Evolutionary conservation across 164 flowering plant species (phyloP).

Genomic region (Nymphaea colorata): DNA sequence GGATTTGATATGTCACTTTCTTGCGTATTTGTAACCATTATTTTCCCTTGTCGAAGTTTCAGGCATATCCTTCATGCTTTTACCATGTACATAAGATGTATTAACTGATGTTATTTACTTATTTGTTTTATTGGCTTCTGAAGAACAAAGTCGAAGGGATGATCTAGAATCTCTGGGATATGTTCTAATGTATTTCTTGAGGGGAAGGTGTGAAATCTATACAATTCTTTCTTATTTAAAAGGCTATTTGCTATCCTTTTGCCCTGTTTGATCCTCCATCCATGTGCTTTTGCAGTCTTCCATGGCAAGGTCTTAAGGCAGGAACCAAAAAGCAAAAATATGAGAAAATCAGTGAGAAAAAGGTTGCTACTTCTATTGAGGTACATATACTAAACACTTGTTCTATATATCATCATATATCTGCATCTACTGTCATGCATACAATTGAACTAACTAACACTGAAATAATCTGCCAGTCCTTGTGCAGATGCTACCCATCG

Average conservation of each 20-base stretch:
- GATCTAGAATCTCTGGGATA: conserved; percentile 94
- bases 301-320: conserved; percentile 96
- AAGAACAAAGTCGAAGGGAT: conserved; percentile 94
- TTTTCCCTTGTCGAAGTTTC: neutral
- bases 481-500: conserved; percentile 90
- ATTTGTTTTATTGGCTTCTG: conserved; percentile 2
- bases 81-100: neutral
- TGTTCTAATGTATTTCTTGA: conserved; percentile 82
- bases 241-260: neutral
- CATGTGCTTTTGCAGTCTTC: conserved; percentile 38
- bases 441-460: neutral
- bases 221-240: neutral
- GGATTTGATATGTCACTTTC: neutral
- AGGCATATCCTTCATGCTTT: neutral
- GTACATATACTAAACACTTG: conserved; percentile 14
- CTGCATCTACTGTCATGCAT: neutral
- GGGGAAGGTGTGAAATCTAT: conserved; percentile 47
- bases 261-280: neutral
- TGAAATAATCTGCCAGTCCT: conserved; percentile 30
- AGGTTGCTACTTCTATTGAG: conserved; percentile 94
- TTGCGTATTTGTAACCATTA: neutral
- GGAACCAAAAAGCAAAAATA: conserved; percentile 92
- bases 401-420: too few species aligned
- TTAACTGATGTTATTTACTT: neutral
- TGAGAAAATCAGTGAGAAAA: conserved; percentile 87